Evolutionary conservation across 441 rosid species (phyloP).

Genomic region (Croton laevigatus): DNA sequence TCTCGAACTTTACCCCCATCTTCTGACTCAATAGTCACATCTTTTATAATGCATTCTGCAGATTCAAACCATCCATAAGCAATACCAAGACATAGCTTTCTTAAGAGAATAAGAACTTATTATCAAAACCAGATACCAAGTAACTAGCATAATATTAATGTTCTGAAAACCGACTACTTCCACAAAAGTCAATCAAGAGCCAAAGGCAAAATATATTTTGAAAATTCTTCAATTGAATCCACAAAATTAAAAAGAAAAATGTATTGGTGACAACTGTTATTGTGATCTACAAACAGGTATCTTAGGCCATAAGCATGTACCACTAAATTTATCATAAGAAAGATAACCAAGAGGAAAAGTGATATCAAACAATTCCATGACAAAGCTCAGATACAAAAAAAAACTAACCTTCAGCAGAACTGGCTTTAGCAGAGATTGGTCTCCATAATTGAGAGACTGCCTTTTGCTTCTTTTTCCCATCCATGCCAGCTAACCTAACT

Average conservation of each 20-base stretch:
- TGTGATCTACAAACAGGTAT: not conserved
- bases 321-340: too few relatives aligned
- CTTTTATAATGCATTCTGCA: constrained; percentile 27
- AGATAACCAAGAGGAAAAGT: not conserved
- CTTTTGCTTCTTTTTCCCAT: constrained; percentile 38
- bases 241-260: not conserved
- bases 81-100: constrained; percentile 2
- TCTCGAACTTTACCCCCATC: constrained; percentile 38
- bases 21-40: constrained; percentile 33
- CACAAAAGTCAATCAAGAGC: not conserved
- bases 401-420: constrained; percentile 40
- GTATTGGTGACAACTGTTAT: not conserved
- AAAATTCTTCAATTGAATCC: not conserved
- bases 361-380: not conserved
- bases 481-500: constrained; percentile 24
- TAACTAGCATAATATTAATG: not conserved
- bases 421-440: constrained; percentile 48
- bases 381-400: not conserved
- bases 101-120: not conserved
- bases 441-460: constrained; percentile 44
- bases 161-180: not conserved
- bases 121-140: not conserved
- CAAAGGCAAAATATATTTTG: not conserved
- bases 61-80: constrained; percentile 11
- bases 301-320: not conserved